Evolutionary conservation across 805 yeast species (phyloP).

Genomic region (Candida ovalis): DNA sequence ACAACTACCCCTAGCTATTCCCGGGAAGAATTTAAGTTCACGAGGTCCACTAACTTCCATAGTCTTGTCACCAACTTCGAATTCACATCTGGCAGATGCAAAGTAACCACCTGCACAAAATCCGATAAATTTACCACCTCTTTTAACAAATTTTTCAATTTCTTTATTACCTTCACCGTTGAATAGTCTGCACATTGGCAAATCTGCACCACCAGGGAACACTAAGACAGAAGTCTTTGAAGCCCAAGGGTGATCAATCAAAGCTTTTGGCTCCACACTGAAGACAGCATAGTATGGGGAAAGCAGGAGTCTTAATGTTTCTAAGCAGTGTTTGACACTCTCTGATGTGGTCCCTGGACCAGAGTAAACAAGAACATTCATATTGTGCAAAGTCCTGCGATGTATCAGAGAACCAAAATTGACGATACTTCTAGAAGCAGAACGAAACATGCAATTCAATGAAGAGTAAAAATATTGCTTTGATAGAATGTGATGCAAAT

Average conservation of each 20-base stretch:
- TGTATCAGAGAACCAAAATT: neutral
- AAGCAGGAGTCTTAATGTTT: conserved; percentile 65
- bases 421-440: neutral
- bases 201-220: conserved; percentile 96
- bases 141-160: conserved; percentile 59
- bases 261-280: conserved; percentile 56
- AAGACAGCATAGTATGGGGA: conserved; percentile 89
- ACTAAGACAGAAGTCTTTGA: conserved; percentile 74
- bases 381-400: conserved; percentile 21
- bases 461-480: too few relatives aligned
- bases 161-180: conserved; percentile 64
- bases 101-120: conserved; percentile 96
- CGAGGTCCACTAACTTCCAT: conserved; percentile 85
- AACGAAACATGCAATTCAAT: neutral
- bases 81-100: conserved; percentile 71
- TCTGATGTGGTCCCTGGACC: conserved; percentile 86
- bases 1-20: conserved; percentile 77
- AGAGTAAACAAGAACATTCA: conserved; percentile 74
- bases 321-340: conserved; percentile 78
- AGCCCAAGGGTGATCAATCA: conserved; percentile 85
- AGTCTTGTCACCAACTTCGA: conserved; percentile 65
- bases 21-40: conserved; percentile 80
- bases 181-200: conserved; percentile 73
- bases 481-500: neutral
- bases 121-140: conserved; percentile 83